Evolutionary conservation across 2,329 filamentous ascomycete species (phyloP), one percentile per base, ranked within the genome.

Genomic region (Cercospora sp.): DNA sequence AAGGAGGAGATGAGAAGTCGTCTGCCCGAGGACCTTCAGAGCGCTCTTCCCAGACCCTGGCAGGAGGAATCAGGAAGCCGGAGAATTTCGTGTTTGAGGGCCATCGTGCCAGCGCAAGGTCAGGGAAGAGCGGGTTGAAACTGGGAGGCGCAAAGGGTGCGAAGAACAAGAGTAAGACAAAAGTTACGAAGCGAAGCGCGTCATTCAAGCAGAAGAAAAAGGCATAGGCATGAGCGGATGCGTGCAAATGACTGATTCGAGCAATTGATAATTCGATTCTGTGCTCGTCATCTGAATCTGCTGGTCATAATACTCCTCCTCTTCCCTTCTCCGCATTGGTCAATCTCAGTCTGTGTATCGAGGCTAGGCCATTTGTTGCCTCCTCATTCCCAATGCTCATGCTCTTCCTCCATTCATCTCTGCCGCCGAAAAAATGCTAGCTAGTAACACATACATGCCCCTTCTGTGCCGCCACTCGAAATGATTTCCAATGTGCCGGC

Each of bases 41-140:
- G 28, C 16, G 33, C 23, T 18, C 51, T 57, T 20, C 48, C 7
- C n/a, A 26, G 48, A 36, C 13, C 53, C 57, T 13, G 53, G 42
- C 72, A 23, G 68, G 58, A 33, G 79, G 77, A 10, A 81, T 84
- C 70, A 85, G 87, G 79, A 84, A 86, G 1, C 89, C 90, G 0
- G 90, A 93, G 79, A 83, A 84, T 16, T 87, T 94, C 70, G 86
- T 94, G n/a, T 94, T 94, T 74, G 92, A 96, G 78, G 92, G 92
- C 0, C 89, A 90, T 70, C 86, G 92, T 64, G 92, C 92, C 9
- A 91, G 86, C 64, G 81, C 85, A 33, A 90, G 85, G 66, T 87
- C 90, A 68, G 89, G 87, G 4, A 89, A 84, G 74, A 87, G 87
- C 48, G 90, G 90, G 20, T 77, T 86, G 66, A 87, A 87, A 75